Conservation (phyloP, 1,284 basidiomycete species). For the Tremellales sp. region DNA sequence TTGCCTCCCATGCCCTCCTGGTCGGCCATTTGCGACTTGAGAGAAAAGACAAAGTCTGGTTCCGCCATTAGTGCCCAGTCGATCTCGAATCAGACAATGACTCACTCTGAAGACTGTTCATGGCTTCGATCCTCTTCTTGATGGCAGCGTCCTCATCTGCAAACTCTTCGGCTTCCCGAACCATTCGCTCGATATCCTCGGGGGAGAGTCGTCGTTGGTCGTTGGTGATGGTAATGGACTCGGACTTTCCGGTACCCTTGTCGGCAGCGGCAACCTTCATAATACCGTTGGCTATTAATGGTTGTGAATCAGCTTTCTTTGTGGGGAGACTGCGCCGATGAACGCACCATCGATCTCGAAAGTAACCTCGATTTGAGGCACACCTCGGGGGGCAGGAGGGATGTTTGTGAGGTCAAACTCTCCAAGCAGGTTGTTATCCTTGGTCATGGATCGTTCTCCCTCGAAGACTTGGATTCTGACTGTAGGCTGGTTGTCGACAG, state of each 20-base stretch:
- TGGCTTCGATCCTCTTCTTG: slow-evolving; percentile 81
- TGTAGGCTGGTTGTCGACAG: slow-evolving; percentile 88
- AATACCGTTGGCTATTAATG: slow-evolving; percentile 69
- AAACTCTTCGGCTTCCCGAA: slow-evolving; percentile 83
- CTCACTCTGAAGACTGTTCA: slow-evolving; percentile 61
- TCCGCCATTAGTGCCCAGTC: slow-evolving; percentile 3
- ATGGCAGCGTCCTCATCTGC: slow-evolving; percentile 79
- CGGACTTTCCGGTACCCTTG: slow-evolving; percentile 88
- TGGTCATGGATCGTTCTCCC: slow-evolving; percentile 91
- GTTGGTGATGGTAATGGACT: slow-evolving; percentile 84
- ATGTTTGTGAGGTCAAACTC: slow-evolving; percentile 92
- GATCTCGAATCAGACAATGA: not conserved
- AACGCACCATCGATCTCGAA: slow-evolving; percentile 77
- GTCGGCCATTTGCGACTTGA: slow-evolving; percentile 82
- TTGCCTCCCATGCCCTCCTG: slow-evolving; percentile 87
- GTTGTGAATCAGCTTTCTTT: not conserved
- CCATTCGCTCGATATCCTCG: slow-evolving; percentile 90
- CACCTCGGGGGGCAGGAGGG: slow-evolving; percentile 90
- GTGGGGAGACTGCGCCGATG: not conserved
- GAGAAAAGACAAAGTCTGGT: slow-evolving; percentile 58
- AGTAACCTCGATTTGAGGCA: slow-evolving; percentile 90
- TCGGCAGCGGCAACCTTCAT: slow-evolving; percentile 83
- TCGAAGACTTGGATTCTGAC: slow-evolving; percentile 86
- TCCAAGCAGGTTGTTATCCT: slow-evolving; percentile 97
- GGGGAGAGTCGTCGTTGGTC: slow-evolving; percentile 64